Base-by-base conservation (phyloP, 2,329 filamentous ascomycete species). In the Diaporthe eres region DNA sequence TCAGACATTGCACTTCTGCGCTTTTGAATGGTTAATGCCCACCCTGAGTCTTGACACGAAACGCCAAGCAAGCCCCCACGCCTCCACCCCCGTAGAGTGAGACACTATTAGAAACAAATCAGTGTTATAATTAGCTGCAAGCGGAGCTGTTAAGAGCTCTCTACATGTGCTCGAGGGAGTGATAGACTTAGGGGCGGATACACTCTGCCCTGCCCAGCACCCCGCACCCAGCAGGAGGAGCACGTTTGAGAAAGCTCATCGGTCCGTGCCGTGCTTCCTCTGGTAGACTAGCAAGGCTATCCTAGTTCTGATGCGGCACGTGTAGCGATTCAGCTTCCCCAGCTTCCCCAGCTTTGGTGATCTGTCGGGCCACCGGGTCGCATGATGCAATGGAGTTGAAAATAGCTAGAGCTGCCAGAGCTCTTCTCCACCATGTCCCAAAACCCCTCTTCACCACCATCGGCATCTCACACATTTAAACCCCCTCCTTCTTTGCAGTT, bases 281-380 rank as follows among this genome's bases (percentile, higher is more conserved):
- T 67, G 28, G 44, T 67, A n/a, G 28, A 51, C 63, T 67, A 67
- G 31, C 63, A 67, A 67, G 63, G 63, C 44, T 67, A 67, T 51
- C 63, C 63, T 31, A 9, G 63, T 67, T 12, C 44, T 51, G 63
- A 37, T 6, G 44, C 44, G 22, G 63, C 63, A 67, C 63, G 63
- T 67, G 63, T 44, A 51, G 63, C 63, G 44, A 51, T 67, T 37
- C 63, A 51, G 63, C 63, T n/a, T 10, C 63, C 63, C 28, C 44
- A 67, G 63, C 63, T 51, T 67, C 63, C 63, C 63, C 63, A 51
- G 44, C 63, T 51, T 67, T 67, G 31, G 63, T 51, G 42, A 67
- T 25, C 10, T 37, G 61, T 67, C 44, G 61, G 28, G 58, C 58
- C 58, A 63, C 22, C 37, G 58, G 61, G 44, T 37, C 61, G 17